These are phyloP conservation scores for Ascochyta clinopodiicola DNA, from an alignment of 2,329 filamentous ascomycete genomes.

Conservation along the genomic window DNA sequence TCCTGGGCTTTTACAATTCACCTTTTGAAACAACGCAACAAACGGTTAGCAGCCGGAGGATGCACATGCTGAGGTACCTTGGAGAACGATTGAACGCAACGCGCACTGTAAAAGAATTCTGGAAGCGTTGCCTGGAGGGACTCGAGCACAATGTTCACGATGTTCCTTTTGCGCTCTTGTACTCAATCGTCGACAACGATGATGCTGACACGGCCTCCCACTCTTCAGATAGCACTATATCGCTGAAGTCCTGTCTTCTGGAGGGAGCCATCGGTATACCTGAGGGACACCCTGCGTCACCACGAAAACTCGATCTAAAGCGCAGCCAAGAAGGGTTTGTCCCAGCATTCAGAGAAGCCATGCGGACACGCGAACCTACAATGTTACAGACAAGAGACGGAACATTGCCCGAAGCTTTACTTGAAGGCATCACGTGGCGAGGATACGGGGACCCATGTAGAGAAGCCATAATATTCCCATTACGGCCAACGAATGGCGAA, in stretches of 20 bases:
- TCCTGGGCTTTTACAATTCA: slow-evolving; percentile 41
- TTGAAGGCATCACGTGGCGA: slow-evolving; percentile 42
- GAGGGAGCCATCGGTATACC: slow-evolving; percentile 45
- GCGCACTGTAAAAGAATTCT: slow-evolving; percentile 50
- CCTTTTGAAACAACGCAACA: slow-evolving; percentile 50
- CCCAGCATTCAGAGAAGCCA: slow-evolving; percentile 44
- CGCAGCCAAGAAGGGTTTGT: slow-evolving; percentile 39
- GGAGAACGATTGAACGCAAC: slow-evolving; percentile 44
- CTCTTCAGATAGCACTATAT: slow-evolving; percentile 36
- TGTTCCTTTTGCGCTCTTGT: slow-evolving; percentile 42
- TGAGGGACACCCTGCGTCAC: slow-evolving; percentile 37
- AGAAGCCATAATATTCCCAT: slow-evolving; percentile 43
- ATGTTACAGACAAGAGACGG: slow-evolving; percentile 36
- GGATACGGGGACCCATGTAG: slow-evolving; percentile 42
- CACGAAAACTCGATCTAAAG: slow-evolving; percentile 36
- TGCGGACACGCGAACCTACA: slow-evolving; percentile 40
- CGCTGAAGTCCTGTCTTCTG: slow-evolving; percentile 37
- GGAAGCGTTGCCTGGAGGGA: slow-evolving; percentile 58
- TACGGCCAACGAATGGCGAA: slow-evolving; percentile 38
- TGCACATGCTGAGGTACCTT: slow-evolving; percentile 49
- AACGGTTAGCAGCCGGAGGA: slow-evolving; percentile 47
- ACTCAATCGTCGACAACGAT: slow-evolving; percentile 39
- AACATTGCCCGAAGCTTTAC: slow-evolving; percentile 33
- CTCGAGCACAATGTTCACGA: slow-evolving; percentile 50
- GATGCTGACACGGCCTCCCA: slow-evolving; percentile 34